Conservation (phyloP, 805 yeast genomes). For the Schwanniomyces sp. region DNA sequence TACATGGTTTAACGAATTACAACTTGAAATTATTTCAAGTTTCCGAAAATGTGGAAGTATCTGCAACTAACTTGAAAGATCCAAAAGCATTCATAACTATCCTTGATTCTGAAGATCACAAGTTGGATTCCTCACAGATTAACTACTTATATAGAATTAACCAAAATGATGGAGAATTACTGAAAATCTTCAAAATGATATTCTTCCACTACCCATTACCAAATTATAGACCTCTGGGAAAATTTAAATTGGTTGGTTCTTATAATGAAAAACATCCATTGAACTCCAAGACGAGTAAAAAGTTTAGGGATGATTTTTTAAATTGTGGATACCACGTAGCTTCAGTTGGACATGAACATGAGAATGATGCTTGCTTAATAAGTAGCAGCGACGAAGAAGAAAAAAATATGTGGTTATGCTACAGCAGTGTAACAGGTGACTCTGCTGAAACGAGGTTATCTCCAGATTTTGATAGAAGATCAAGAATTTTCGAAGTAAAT, state of each 20-base stretch:
- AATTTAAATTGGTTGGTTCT: constrained; percentile 36
- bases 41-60: constrained; percentile 5
- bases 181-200: constrained; percentile 23
- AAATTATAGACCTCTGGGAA: constrained; percentile 40
- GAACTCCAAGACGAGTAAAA: constrained; percentile 24
- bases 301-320: constrained; percentile 32
- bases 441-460: constrained; percentile 28
- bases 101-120: constrained; percentile 31
- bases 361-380: constrained; percentile 42
- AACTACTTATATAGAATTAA: constrained; percentile 31
- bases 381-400: constrained; percentile 8
- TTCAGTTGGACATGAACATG: constrained; percentile 45
- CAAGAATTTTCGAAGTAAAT: constrained; percentile 35
- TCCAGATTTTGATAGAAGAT: constrained; percentile 26
- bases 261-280: constrained; percentile 39
- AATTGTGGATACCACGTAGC: constrained; percentile 36
- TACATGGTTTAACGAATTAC: constrained; percentile 40
- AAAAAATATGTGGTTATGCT: constrained; percentile 36
- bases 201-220: constrained; percentile 45
- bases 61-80: neutral
- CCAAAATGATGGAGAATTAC: neutral
- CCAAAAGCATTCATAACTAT: constrained; percentile 28
- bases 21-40: constrained; percentile 24
- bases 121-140: constrained; percentile 32
- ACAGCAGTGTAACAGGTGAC: constrained; percentile 38